phyloP scores from a whole-genome alignment of 2,329 filamentous ascomycete genomes.

The Colletotrichum zoysiae region DNA sequence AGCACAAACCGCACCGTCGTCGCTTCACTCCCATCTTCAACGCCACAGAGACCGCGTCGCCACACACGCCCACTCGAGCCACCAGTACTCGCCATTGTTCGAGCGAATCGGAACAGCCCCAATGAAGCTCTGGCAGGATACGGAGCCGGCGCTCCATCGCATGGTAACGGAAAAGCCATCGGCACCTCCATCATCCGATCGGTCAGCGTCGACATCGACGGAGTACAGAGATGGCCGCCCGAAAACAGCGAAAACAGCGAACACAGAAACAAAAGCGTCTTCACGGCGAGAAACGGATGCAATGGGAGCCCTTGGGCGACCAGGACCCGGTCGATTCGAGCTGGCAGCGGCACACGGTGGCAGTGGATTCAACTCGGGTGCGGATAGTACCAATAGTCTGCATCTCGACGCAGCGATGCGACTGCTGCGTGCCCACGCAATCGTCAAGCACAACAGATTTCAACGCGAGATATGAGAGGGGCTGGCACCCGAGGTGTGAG shows the following conservation, averaged over 20 bases:
- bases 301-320: too few species aligned
- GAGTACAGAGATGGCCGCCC: neutral
- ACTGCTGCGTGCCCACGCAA: slow-evolving; percentile 25
- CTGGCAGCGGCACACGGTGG: slow-evolving; percentile 3
- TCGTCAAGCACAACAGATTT: slow-evolving; percentile 16
- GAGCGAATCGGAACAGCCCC: neutral
- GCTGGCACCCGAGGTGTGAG: neutral
- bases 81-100: slow-evolving; percentile 9
- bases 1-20: slow-evolving; percentile 29
- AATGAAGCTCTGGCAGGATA: neutral
- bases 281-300: neutral
- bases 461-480: slow-evolving; percentile 12
- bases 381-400: slow-evolving; percentile 19
- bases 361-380: neutral
- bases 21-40: slow-evolving; percentile 34
- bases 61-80: slow-evolving; percentile 32
- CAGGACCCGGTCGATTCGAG: neutral
- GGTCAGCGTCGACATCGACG: neutral
- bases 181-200: slow-evolving; percentile 7
- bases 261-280: neutral
- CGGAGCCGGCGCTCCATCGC: neutral
- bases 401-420: slow-evolving; percentile 26
- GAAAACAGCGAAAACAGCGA: neutral
- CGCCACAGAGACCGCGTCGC: slow-evolving; percentile 34
- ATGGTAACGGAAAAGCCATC: slow-evolving; percentile 2